These are phyloP conservation scores for Nepenthes alata DNA, from an alignment of 179 eudicot genomes.

Conservation along the genomic window DNA sequence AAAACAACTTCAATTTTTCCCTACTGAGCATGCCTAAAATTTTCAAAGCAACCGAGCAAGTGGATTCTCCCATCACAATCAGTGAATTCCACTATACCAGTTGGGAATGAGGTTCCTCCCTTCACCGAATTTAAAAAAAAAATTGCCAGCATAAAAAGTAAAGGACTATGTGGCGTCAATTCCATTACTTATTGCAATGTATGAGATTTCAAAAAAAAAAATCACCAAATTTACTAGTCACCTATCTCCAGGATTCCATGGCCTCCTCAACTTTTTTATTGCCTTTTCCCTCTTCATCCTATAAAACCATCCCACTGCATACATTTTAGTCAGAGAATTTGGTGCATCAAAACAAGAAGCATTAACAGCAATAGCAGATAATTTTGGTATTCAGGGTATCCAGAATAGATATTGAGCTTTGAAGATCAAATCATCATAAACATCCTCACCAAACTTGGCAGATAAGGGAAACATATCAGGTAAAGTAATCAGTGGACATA, in stretches of 20 bases:
- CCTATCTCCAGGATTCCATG: conserved; percentile 55
- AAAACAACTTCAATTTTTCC: neutral
- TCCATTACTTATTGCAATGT: conserved; percentile 52
- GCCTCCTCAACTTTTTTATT: conserved; percentile 20
- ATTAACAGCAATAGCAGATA: conserved; percentile 13
- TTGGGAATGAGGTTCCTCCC: conserved; percentile 62
- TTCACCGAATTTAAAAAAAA: conserved; percentile 40
- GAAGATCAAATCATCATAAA: conserved; percentile 14
- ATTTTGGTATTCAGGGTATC: conserved; percentile 7
- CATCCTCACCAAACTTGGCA: conserved; percentile 12
- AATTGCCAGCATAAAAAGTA: conserved; percentile 21
- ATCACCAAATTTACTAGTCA: conserved; percentile 8
- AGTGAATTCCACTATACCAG: conserved; percentile 39
- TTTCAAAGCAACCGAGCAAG: conserved; percentile 31
- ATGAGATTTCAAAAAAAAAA: conserved; percentile 25
- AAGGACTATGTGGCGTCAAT: conserved; percentile 41
- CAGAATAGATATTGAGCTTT: conserved; percentile 7
- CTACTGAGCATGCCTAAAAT: conserved; percentile 6
- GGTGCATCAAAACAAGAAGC: conserved; percentile 2
- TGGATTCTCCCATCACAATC: conserved; percentile 54
- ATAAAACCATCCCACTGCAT: conserved; percentile 22
- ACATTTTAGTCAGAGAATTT: conserved; percentile 10
- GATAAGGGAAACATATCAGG: conserved; percentile 20
- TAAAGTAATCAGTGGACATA: conserved; percentile 16
- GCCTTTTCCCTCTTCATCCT: conserved; percentile 9